Base-by-base conservation (phyloP, 805 yeast genomes). In the Candida boleticola region DNA sequence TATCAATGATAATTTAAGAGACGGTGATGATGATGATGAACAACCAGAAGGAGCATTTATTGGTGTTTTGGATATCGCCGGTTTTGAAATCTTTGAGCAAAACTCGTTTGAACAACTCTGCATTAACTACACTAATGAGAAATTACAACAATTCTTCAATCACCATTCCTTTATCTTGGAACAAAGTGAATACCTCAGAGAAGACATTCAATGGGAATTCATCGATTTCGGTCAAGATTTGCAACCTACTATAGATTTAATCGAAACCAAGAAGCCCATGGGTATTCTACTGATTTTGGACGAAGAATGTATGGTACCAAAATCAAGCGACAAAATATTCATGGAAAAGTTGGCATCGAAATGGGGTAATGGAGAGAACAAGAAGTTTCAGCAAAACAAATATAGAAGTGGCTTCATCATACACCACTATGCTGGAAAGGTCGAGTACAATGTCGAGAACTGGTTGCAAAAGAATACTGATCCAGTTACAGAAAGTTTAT, bases 391-490 rank as follows among this genome's bases (percentile, higher is more conserved):
- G 51, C 82, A 93, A 27, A 85, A 89, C 42, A 83, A 85, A 51
- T 73, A 82, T 35, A 75, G 83, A 45, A 80, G 77, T 51, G 96
- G 95, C 3, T 93, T 93, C 55, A 72, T 87, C 4, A 71, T 93
- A 17, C 82, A 85, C 45, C 99, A 93, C 64, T 93, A 93, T 64
- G 99, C 99, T 19, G 97, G 96, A 7, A 82, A 81, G 43, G 99
- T 93, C n/a, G 96, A 90, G 54, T 93, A 93, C 61, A 79, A 86
- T 26, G 84, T 89, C 18, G 90, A 85, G 16, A 92, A 90, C 25
- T 93, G 99, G 99, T 67, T 93, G 20, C 88, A 88, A 48, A 93
- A 93, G 64, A 93, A 93, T 60, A 87, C 86, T 51, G 99, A 93
- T 58, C 99, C 98, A 0, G 71, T 93, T 29, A 87, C 83, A 53